A percentile compares a stretch with the other conserved stretches of the same genome.
These are phyloP conservation scores for Helicocarpus griseus DNA, from an alignment of 2,329 filamentous ascomycete species.

Conservation along the genomic window DNA sequence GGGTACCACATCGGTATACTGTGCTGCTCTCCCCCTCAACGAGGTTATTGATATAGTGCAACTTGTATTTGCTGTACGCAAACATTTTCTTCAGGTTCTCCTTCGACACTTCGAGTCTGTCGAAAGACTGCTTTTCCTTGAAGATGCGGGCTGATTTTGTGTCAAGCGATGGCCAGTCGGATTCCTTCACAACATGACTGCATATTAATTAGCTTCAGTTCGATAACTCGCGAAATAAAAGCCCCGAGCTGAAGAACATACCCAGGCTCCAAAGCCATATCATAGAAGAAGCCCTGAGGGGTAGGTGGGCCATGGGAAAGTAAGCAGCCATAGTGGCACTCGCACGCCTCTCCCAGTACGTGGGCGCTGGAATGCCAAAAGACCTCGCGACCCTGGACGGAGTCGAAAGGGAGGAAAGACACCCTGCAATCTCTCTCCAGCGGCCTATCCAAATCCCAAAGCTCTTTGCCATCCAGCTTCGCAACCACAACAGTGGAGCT, in stretches of 20 bases:
- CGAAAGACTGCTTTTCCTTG: conserved; percentile 94
- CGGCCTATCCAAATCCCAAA: conserved; percentile 90
- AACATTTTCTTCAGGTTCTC: conserved; percentile 93
- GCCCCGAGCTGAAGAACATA: conserved; percentile 17
- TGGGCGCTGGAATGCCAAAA: conserved; percentile 98
- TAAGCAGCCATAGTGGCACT: conserved; percentile 81
- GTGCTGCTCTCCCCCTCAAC: conserved; percentile 88
- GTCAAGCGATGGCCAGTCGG: conserved; percentile 80
- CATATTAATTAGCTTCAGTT: conserved; percentile 13
- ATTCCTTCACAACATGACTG: conserved; percentile 56
- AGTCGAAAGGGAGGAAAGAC: conserved; percentile 73
- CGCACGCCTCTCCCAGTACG: conserved; percentile 87
- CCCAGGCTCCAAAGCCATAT: conserved; percentile 75
- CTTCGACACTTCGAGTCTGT: conserved; percentile 81
- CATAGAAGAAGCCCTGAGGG: conserved; percentile 90
- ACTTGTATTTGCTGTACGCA: conserved; percentile 95
- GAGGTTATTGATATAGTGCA: conserved; percentile 92
- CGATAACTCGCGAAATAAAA: conserved; percentile 1
- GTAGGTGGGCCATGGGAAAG: conserved; percentile 91
- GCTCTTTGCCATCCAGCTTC: conserved; percentile 63
- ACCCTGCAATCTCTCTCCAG: conserved; percentile 81
- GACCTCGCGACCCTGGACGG: conserved; percentile 71
- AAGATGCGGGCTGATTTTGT: conserved; percentile 71
- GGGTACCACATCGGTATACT: conserved; percentile 84
- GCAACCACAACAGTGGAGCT: conserved; percentile 77